These are phyloP conservation scores for Fusarium sp. DNA, from an alignment of 2,329 filamentous ascomycete genomes.

Conservation along the genomic window DNA sequence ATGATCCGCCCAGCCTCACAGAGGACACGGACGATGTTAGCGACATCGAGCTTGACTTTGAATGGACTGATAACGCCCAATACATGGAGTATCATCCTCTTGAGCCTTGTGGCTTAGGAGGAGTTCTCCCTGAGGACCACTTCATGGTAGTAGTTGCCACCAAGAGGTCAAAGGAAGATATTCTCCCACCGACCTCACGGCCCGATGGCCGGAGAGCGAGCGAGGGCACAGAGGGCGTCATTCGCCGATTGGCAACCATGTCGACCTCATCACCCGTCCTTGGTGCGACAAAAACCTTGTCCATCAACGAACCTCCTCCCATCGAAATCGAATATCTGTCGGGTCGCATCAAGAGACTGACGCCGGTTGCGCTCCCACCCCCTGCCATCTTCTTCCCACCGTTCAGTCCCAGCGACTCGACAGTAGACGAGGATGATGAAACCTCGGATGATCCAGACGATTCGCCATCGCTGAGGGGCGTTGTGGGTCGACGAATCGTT, in stretches of 20 bases:
- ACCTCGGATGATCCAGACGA: slow-evolving; percentile 46
- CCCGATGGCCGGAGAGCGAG: slow-evolving; percentile 33
- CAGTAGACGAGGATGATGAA: slow-evolving; percentile 46
- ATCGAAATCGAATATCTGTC: slow-evolving; percentile 61
- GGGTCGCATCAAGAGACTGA: slow-evolving; percentile 55
- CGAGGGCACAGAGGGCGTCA: slow-evolving; percentile 55
- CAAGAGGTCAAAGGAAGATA: slow-evolving; percentile 52
- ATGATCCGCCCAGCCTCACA: slow-evolving; percentile 46
- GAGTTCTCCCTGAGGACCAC: slow-evolving; percentile 72
- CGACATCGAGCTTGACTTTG: slow-evolving; percentile 58
- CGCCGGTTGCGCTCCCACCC: slow-evolving; percentile 63
- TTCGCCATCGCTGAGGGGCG: slow-evolving; percentile 44
- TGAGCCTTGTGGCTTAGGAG: slow-evolving; percentile 69
- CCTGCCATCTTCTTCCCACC: slow-evolving; percentile 64
- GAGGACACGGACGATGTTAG: slow-evolving; percentile 52
- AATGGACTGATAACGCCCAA: slow-evolving; percentile 59
- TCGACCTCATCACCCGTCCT: slow-evolving; percentile 52
- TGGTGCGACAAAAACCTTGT: not conserved
- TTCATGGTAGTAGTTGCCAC: slow-evolving; percentile 69
- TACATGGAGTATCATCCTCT: slow-evolving; percentile 55
- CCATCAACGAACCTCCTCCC: not conserved
- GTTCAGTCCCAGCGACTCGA: slow-evolving; percentile 56
- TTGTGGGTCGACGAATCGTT: slow-evolving; percentile 50
- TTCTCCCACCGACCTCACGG: not conserved
- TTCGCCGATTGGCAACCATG: slow-evolving; percentile 56